Percentiles rank a stretch among this genome's conserved stretches.
phyloP scores from a whole-genome alignment of 2,329 filamentous ascomycete species.

The Penicillium sp. region DNA sequence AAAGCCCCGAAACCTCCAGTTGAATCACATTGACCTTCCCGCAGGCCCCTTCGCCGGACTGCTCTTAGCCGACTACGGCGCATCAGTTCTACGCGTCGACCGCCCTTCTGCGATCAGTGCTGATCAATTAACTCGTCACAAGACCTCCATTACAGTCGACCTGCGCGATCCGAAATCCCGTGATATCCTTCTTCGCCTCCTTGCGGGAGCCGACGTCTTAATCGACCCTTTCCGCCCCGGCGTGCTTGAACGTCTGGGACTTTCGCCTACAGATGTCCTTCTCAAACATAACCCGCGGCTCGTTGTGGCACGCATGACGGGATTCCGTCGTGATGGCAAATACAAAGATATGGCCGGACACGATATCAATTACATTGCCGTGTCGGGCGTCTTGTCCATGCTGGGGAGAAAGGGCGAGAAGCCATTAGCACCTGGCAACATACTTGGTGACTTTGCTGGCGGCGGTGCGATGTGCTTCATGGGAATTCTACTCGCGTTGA shows the following conservation, averaged over 20 bases:
- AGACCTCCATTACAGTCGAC: slow-evolving; percentile 78
- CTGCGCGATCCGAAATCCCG: slow-evolving; percentile 70
- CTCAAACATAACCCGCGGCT: slow-evolving; percentile 71
- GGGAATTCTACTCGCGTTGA: slow-evolving; percentile 78
- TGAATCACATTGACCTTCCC: slow-evolving; percentile 7
- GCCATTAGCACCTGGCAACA: slow-evolving; percentile 79
- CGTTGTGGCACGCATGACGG: slow-evolving; percentile 84
- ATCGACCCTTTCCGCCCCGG: slow-evolving; percentile 95
- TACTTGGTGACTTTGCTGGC: slow-evolving; percentile 89
- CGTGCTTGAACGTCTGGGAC: slow-evolving; percentile 81
- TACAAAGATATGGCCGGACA: slow-evolving; percentile 90
- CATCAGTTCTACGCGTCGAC: slow-evolving; percentile 85
- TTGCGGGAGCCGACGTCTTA: slow-evolving; percentile 71
- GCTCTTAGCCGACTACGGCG: slow-evolving; percentile 86
- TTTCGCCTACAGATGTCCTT: slow-evolving; percentile 71
- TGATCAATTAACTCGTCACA: slow-evolving; percentile 80
- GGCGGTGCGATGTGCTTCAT: slow-evolving; percentile 82
- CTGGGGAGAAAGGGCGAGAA: slow-evolving; percentile 71
- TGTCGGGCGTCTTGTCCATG: slow-evolving; percentile 77
- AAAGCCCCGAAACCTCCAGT: neutral
- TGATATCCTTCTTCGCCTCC: slow-evolving; percentile 68
- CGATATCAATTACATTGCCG: slow-evolving; percentile 95
- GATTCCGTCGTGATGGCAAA: slow-evolving; percentile 83
- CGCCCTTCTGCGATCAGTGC: slow-evolving; percentile 58
- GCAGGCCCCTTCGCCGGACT: slow-evolving; percentile 85